Percentiles rank a stretch among this genome's conserved stretches.
phyloP scores from a whole-genome alignment of 495 filamentous ascomycete species.

The Penicillium paxilli region DNA sequence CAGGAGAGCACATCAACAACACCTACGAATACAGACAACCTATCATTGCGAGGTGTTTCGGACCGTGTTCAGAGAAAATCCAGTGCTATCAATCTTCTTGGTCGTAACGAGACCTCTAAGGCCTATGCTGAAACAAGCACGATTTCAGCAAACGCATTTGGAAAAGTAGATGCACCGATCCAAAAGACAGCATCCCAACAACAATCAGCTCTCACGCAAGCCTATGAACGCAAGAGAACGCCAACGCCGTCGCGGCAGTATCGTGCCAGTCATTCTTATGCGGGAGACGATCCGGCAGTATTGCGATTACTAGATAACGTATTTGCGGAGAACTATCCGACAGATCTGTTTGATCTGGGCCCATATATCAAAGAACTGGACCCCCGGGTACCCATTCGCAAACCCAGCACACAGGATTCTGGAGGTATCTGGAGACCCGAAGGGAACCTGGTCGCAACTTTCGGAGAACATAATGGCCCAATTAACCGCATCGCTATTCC shows the following conservation, averaged over 20 bases:
- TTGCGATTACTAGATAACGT: constrained; percentile 83
- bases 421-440: constrained; percentile 76
- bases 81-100: constrained; percentile 83
- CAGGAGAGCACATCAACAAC: constrained; percentile 39
- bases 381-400: constrained; percentile 63
- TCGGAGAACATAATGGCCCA: constrained; percentile 81
- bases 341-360: constrained; percentile 68
- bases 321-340: constrained; percentile 87
- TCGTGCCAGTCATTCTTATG: constrained; percentile 67
- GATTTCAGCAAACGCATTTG: constrained; percentile 78
- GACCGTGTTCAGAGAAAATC: constrained; percentile 57
- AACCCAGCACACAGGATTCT: constrained; percentile 48
- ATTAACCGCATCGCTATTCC: constrained; percentile 81
- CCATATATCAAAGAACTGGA: constrained; percentile 74
- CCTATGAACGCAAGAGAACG: constrained; percentile 29
- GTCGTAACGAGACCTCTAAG: constrained; percentile 75
- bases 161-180: constrained; percentile 76
- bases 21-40: constrained; percentile 36
- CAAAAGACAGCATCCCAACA: constrained; percentile 35
- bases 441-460: constrained; percentile 79
- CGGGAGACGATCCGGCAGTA: constrained; percentile 86
- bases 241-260: constrained; percentile 30
- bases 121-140: constrained; percentile 81
- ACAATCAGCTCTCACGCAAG: constrained; percentile 31
- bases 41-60: constrained; percentile 24